Base-by-base conservation (phyloP, 805 yeast species). In the Isabelozyma heimii region DNA sequence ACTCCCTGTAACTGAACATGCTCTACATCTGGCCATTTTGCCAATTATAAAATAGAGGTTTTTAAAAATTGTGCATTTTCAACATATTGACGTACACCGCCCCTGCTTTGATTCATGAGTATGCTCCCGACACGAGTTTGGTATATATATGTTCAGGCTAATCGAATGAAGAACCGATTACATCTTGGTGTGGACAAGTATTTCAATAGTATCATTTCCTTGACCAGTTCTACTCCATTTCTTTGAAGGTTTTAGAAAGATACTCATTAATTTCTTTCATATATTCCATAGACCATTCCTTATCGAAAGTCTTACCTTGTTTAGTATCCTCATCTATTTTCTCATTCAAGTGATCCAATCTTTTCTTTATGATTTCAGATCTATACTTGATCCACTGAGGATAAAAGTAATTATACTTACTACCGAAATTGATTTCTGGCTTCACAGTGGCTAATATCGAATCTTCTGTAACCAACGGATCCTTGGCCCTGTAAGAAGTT, bases 381-480 rank as follows among this genome's bases (percentile, higher is more conserved):
- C 76, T 53, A 52, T 62, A 66, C n/a, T 57, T 50, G 28, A 70
- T 58, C 76, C 76, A 72, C 47, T 69, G 66, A 9, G 68, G 66
- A 53, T 72, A 72, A 50, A 70, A 72, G 30, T 62, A 63, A 48
- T 66, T 51, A 57, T 59, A 70, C 12, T 65, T 54, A 4, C 73
- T 61, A 6, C 75, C 75, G 43, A 50, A 62, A 51, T 67, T 68
- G 47, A 69, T 47, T 41, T 70, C 76, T 1, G 75, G 76, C 49
- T 72, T 72, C 35, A 67, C 72, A 0, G 76, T 70, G 12, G 54
- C 47, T 52, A 72, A 62, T 3, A 63, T 67, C 2, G 74, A 69
- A 9, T 55, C 59, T 42, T 72, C 76, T 40, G 54, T 52, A 16
- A 50, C 52, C 37, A 45, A 28, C 1, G 69, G 61, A 45, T 67